phyloP scores from a whole-genome alignment of 2,329 filamentous ascomycete species.

The Acephala macrosclerotiorum region DNA sequence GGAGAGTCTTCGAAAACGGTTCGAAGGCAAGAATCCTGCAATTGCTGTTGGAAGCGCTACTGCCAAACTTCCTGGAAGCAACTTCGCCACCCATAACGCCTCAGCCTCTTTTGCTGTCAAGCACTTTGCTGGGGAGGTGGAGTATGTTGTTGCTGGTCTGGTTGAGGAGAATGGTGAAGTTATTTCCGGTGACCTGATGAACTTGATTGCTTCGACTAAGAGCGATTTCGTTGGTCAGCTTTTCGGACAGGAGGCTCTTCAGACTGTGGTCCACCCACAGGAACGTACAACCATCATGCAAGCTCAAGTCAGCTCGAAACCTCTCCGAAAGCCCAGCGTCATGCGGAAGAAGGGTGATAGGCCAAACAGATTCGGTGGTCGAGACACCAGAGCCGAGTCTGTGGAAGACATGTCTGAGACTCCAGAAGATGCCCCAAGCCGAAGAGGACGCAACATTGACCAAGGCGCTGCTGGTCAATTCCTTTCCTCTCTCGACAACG shows the following conservation, averaged over 20 bases:
- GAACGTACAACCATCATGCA: conserved; percentile 93
- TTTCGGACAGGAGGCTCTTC: conserved; percentile 94
- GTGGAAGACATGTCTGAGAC: conserved; percentile 56
- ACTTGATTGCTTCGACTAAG: conserved; percentile 86
- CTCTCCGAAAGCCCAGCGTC: conserved; percentile 89
- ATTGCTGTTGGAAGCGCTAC: conserved; percentile 81
- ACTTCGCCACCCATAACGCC: conserved; percentile 85
- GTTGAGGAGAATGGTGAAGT: conserved; percentile 96
- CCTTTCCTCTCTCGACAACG: conserved; percentile 85
- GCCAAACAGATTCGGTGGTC: conserved; percentile 36
- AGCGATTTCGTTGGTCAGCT: conserved; percentile 88
- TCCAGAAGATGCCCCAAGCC: conserved; percentile 49
- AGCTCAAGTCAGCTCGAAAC: conserved; percentile 95
- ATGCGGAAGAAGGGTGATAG: conserved; percentile 74
- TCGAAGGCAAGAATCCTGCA: conserved; percentile 91
- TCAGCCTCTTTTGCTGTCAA: conserved; percentile 86
- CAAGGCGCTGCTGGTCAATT: conserved; percentile 95
- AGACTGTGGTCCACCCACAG: conserved; percentile 91
- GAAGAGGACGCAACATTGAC: conserved; percentile 58
- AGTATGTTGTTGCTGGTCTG: conserved; percentile 86
- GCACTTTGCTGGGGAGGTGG: conserved; percentile 96
- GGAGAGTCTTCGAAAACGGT: conserved; percentile 89
- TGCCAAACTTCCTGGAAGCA: conserved; percentile 82
- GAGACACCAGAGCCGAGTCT: conserved; percentile 44
- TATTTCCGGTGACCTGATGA: conserved; percentile 94